A percentile compares a stretch with the other conserved stretches of the same genome.
Conservation (phyloP, 164 flowering plant species). For the Paratinospora sagittata region DNA sequence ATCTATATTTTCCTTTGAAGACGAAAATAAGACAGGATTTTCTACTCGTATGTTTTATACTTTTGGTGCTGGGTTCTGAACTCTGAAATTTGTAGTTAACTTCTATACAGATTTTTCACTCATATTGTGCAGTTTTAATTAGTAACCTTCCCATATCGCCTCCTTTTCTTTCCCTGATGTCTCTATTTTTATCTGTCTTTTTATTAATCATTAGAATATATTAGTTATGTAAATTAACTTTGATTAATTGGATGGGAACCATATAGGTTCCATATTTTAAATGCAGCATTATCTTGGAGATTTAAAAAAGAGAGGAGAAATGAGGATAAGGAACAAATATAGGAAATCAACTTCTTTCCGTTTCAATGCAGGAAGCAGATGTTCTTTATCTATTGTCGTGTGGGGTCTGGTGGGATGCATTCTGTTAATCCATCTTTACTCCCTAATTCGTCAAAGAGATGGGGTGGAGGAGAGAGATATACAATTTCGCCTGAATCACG, state of each 20-base stretch:
- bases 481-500: constrained; percentile 30
- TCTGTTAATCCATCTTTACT: constrained; percentile 55
- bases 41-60: too few relatives aligned
- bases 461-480: constrained; percentile 19
- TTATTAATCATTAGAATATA: constrained; percentile 2
- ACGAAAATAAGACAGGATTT: too few relatives aligned
- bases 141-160: too few relatives aligned
- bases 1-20: not conserved
- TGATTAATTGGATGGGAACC: constrained; percentile 31
- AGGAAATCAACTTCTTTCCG: constrained; percentile 67
- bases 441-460: constrained; percentile 33
- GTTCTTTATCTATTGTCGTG: constrained; percentile 40
- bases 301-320: constrained; percentile 38
- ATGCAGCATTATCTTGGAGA: constrained; percentile 62
- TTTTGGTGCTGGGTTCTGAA: not conserved
- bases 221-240: constrained; percentile 20
- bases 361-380: constrained; percentile 89
- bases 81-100: not conserved
- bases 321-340: constrained; percentile 82
- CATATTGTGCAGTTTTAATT: not conserved
- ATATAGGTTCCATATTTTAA: constrained; percentile 47
- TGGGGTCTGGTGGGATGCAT: constrained; percentile 66
- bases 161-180: not conserved
- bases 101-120: not conserved
- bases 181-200: not conserved